Evolutionary conservation across 805 yeast species (phyloP), one percentile per base, ranked within the genome.

Genomic region (Candida ortonii): DNA sequence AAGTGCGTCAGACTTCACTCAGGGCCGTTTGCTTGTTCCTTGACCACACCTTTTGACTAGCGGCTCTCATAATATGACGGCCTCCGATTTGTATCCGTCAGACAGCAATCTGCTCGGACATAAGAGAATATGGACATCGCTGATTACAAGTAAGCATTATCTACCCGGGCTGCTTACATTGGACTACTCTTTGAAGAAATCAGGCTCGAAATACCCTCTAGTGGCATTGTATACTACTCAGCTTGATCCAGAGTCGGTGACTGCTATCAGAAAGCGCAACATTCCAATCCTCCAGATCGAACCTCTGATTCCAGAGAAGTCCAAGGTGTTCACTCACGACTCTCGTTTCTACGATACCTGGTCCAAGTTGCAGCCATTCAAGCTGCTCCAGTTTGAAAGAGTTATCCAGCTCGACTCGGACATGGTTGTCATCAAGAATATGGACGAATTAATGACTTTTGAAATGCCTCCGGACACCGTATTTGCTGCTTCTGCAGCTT

Each of bases 401-500:
- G 71, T 76, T 9, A 71, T 73, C 16, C 78, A 69, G 44, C 57
- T 77, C 36, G 84, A 77, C 46, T 66, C 74, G 12, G 84, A 77
- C 53, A 77, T 78, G 82, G 58, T 75, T 18, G 76, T 76, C 2
- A 36, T 71, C 7, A 58, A 61, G 36, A 76, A 76, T 46, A 73
- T 77, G 76, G 83, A 77, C 52, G 82, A 76, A 46, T 55, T 77
- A 26, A 70, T 77, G 70, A 70, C 68, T 6, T 30, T 73, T 13
- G 63, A 64, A 7, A 50, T 76, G 30, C 52, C 49, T 3, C 44
- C 50, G 7, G 47, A 50, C 2, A 46, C 50, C 4, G 67, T 61
- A 4, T 75, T 77, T 55, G 83, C 80, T 0, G 80, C 81, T 0
- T 52, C 72, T 8, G 76, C 76, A 43, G 81, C 82, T 3, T 76